Base-by-base conservation (phyloP, 108 stramenopile genomes). In the Parietichytrium sp. region DNA sequence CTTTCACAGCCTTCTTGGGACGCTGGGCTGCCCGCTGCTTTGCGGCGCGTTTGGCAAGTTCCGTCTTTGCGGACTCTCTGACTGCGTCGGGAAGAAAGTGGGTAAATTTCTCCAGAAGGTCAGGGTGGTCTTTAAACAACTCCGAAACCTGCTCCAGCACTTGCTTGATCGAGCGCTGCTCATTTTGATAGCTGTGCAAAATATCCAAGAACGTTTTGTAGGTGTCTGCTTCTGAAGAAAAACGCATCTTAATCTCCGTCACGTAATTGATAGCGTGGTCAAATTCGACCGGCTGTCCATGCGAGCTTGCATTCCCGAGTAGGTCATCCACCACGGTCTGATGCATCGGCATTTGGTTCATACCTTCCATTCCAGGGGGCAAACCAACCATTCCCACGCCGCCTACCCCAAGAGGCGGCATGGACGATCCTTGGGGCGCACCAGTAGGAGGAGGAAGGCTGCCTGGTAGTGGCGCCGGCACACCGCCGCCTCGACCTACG, bases 201-300 rank as follows among this genome's bases (percentile, higher is more conserved):
- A 98, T 98, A 85, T 99, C 96, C 13, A 99, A 91, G 86, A 99
- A 99, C 79, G 95, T 90, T 82, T 96, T 94, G 85, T 96, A 96
- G 3, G 93, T 95, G 54, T 94, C 94, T 7, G 97, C 96, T 53
- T 98, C 93, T 80, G 89, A 87, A 1, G 94, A 89, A 81, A 99
- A 99, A 23, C 97, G 91, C 54, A 94, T 93, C 85, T 84, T 82
- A 45, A 87, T 87, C 4, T 82, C 82, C 6, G 83, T 84, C 25
- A 98, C 98, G 83, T 99, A 99, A 84, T 93, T 93, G 47, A 98
- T 99, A 51, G 98, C 98, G 82, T 98, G 97, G 81, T 97, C 96
- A 83, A 98, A 98, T 81, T 98, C 98, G 26, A 96, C 88, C 20
- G 94, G 96, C 51, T 82, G 48, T 12, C 27, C 79, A 3, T 47